Evolutionary conservation across 768 basidiomycete species (phyloP).

Genomic region (Udeniomyces megalosporus): DNA sequence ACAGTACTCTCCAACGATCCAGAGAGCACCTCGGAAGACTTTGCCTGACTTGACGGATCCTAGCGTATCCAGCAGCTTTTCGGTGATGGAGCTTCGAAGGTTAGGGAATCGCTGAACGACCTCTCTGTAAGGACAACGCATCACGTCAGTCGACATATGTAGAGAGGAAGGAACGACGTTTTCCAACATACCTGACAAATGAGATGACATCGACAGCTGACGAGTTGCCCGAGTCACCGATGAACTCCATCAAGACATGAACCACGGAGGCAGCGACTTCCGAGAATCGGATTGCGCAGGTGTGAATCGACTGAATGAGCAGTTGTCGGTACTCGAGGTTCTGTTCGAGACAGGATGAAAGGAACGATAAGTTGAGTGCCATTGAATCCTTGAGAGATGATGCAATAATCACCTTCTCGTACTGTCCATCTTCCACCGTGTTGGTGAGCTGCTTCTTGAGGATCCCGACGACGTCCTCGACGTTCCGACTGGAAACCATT

Average conservation of each 20-base stretch:
- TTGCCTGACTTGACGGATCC: slow-evolving; percentile 86
- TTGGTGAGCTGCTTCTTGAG: slow-evolving; percentile 93
- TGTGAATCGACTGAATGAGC: slow-evolving; percentile 90
- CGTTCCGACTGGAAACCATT: slow-evolving; percentile 85
- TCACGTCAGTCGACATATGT: neutral
- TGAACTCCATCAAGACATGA: slow-evolving; percentile 69
- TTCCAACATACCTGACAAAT: slow-evolving; percentile 49
- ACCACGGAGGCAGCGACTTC: slow-evolving; percentile 93
- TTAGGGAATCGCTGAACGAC: slow-evolving; percentile 94
- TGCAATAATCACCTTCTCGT: slow-evolving; percentile 57
- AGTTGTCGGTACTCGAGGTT: slow-evolving; percentile 89
- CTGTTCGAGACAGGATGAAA: slow-evolving; percentile 30
- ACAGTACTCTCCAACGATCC: slow-evolving; percentile 97
- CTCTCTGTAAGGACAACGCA: slow-evolving; percentile 43
- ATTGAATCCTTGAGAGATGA: neutral
- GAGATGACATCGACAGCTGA: slow-evolving; percentile 90
- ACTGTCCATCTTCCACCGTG: slow-evolving; percentile 68
- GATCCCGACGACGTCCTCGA: slow-evolving; percentile 90
- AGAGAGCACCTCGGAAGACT: slow-evolving; percentile 86
- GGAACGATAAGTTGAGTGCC: neutral
- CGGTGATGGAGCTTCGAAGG: slow-evolving; percentile 62
- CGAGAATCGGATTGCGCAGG: slow-evolving; percentile 89
- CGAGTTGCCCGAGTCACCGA: slow-evolving; percentile 86
- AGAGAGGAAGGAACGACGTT: neutral
- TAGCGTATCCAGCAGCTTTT: slow-evolving; percentile 67